A percentile compares a stretch with the other conserved stretches of the same genome.
Conservation (phyloP, 2,329 filamentous ascomycete genomes). For the Xylaria sp. region DNA sequence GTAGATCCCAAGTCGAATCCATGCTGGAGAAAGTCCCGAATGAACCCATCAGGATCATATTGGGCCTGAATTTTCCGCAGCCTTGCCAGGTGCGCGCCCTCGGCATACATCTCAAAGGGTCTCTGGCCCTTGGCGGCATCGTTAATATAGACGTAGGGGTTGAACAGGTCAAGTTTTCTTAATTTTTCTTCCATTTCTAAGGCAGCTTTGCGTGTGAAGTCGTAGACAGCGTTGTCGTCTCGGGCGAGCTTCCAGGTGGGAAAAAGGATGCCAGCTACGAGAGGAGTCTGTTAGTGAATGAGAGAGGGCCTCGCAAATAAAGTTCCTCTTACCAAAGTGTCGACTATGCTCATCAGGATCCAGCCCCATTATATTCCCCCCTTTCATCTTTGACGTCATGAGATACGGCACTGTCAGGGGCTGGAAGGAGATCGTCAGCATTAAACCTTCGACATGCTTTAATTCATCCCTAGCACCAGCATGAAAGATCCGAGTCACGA, state of each 20-base stretch:
- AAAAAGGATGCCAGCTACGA: neutral
- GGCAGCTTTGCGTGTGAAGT: neutral
- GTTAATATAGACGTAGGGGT: neutral
- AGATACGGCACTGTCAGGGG: too few species aligned
- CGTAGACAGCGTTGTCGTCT: neutral
- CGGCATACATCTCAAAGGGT: neutral
- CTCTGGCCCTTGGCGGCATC: neutral
- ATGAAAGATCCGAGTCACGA: too few species aligned
- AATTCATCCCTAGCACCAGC: too few species aligned
- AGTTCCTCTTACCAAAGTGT: neutral
- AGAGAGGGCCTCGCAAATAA: neutral
- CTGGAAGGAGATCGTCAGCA: too few species aligned
- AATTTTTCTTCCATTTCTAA: neutral
- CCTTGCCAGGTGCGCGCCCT: neutral
- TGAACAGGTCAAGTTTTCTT: neutral
- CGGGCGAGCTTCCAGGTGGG: neutral
- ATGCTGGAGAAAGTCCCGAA: neutral
- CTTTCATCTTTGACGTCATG: too few species aligned
- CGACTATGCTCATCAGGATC: neutral
- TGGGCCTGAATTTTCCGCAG: neutral
- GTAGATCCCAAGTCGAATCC: neutral
- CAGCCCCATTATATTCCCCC: too few species aligned
- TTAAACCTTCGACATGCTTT: too few species aligned
- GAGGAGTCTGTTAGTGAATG: neutral
- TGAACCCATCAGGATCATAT: neutral